Evolutionary conservation across 2,329 filamentous ascomycete genomes (phyloP).

Genomic region (Diaporthe citrichinensis): DNA sequence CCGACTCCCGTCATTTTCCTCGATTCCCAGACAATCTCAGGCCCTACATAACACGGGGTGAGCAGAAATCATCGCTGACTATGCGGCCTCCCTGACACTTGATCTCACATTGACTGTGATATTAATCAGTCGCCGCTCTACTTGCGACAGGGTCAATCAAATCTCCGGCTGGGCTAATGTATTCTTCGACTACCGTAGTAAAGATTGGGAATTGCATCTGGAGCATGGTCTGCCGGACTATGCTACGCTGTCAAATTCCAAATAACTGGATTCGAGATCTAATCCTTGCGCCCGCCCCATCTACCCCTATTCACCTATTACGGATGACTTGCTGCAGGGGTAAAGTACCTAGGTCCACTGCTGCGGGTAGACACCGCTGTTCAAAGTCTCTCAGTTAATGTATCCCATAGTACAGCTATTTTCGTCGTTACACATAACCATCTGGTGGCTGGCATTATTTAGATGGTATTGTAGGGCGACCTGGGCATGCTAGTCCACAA

Average conservation of each 20-base stretch:
- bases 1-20: background rate
- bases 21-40: too few relatives aligned
- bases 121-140: background rate
- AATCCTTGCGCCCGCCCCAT: background rate
- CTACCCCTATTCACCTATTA: background rate
- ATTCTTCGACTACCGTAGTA: background rate
- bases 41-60: too few relatives aligned
- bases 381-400: background rate
- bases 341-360: background rate
- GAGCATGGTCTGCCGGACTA: background rate
- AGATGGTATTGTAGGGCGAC: background rate
- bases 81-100: background rate
- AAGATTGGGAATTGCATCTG: too few relatives aligned
- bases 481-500: background rate
- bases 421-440: background rate
- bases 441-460: background rate
- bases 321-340: background rate
- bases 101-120: background rate
- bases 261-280: background rate
- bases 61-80: background rate
- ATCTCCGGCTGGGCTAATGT: background rate
- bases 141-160: background rate
- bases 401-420: background rate
- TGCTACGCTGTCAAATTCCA: background rate
- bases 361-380: background rate